Evolutionary conservation across 495 filamentous ascomycete species (phyloP).

Genomic region (Cryomyces antarcticus): DNA sequence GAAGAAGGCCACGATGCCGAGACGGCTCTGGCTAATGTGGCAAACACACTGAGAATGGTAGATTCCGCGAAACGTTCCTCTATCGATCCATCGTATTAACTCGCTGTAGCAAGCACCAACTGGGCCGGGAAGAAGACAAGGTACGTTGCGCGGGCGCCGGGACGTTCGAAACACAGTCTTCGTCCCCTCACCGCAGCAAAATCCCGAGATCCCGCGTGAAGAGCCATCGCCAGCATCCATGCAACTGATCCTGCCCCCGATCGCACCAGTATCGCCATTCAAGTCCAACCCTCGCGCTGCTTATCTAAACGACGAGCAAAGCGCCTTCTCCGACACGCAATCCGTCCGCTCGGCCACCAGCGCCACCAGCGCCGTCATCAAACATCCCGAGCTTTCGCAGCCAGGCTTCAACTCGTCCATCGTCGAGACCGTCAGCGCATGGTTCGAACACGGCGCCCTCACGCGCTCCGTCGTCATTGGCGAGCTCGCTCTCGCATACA

Average conservation of each 20-base stretch:
- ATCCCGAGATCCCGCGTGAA: slow-evolving; percentile 2
- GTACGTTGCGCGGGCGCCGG: slow-evolving; percentile 70
- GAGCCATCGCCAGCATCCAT: slow-evolving; percentile 2
- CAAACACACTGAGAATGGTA: slow-evolving; percentile 61
- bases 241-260: not conserved
- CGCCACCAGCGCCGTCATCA: slow-evolving; percentile 29
- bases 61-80: slow-evolving; percentile 8
- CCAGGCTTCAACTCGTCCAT: slow-evolving; percentile 77
- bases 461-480: slow-evolving; percentile 60
- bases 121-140: slow-evolving; percentile 29
- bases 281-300: slow-evolving; percentile 10
- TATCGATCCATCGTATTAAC: slow-evolving; percentile 13
- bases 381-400: slow-evolving; percentile 66
- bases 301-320: slow-evolving; percentile 26
- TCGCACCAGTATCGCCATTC: slow-evolving; percentile 13
- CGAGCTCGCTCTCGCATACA: slow-evolving; percentile 79
- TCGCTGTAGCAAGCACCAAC: slow-evolving; percentile 32
- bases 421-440: slow-evolving; percentile 74
- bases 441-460: slow-evolving; percentile 53
- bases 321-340: slow-evolving; percentile 59
- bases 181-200: slow-evolving; percentile 9
- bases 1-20: slow-evolving; percentile 83
- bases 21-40: slow-evolving; percentile 74
- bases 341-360: slow-evolving; percentile 74
- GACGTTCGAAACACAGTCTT: slow-evolving; percentile 45